Evolutionary conservation across 2,329 filamentous ascomycete species (phyloP).

Genomic region (Eurotiales sp.): DNA sequence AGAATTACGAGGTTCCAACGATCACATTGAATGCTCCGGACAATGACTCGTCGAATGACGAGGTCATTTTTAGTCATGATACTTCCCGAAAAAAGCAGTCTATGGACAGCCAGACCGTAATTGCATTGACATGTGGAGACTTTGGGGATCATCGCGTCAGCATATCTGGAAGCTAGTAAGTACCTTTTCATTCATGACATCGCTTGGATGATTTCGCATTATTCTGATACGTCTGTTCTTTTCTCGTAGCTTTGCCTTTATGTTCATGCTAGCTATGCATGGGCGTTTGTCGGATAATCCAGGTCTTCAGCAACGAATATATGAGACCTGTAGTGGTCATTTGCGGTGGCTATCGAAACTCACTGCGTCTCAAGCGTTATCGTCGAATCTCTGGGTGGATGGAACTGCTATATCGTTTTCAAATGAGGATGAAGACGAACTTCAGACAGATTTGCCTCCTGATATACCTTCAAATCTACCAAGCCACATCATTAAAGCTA

Average conservation of each 20-base stretch:
- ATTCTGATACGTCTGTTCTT: no score
- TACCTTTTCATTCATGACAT: not conserved
- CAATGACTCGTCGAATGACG: no score
- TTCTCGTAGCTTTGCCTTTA: conserved; percentile 17
- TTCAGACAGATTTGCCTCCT: conserved; percentile 13
- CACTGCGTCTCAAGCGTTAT: conserved; percentile 10
- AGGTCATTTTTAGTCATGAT: no score
- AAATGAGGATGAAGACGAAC: not conserved
- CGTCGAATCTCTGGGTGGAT: conserved; percentile 17
- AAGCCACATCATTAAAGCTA: conserved; percentile 18
- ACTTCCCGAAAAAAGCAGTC: conserved; percentile 5
- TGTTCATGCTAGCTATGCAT: conserved; percentile 19
- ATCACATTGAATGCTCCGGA: no score
- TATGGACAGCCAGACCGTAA: not conserved
- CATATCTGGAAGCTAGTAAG: conserved; percentile 19
- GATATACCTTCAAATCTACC: conserved; percentile 16
- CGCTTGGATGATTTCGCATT: not conserved
- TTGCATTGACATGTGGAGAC: conserved; percentile 19
- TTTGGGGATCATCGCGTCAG: conserved; percentile 19
- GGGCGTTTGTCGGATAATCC: not conserved
- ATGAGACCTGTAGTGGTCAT: conserved; percentile 17
- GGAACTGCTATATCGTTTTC: conserved; percentile 8
- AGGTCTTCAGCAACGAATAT: conserved; percentile 6
- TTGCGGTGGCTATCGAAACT: conserved; percentile 14
- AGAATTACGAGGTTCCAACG: conserved; percentile 13